Evolutionary conservation across 257 asterid species (phyloP).

Genomic region (Forsythia viridissima): DNA sequence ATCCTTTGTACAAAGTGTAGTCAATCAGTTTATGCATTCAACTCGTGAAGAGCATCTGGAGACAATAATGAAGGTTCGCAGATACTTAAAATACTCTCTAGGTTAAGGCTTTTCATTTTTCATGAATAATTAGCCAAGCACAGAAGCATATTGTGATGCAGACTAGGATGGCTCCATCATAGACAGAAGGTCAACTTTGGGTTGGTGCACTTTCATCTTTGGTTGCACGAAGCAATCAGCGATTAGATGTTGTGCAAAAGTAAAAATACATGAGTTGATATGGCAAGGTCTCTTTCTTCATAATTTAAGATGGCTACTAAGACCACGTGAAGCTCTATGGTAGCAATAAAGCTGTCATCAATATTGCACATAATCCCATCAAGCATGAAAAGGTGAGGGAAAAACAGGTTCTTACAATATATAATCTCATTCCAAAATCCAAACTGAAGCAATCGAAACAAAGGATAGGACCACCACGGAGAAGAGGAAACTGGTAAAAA

Average conservation of each 20-base stretch:
- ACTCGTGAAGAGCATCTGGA: background rate
- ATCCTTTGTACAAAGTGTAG: background rate
- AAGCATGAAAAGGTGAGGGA: background rate
- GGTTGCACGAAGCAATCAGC: background rate
- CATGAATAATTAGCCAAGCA: background rate
- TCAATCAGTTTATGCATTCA: background rate
- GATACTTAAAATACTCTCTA: background rate
- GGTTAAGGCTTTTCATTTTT: background rate
- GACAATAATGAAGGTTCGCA: background rate
- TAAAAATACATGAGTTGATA: background rate
- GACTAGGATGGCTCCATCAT: background rate
- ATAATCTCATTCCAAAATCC: background rate
- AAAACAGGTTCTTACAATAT: slow-evolving; percentile 1
- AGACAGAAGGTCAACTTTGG: background rate
- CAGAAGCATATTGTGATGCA: background rate
- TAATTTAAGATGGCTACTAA: background rate
- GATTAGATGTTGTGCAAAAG: background rate
- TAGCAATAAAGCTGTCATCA: background rate
- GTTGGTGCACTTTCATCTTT: background rate
- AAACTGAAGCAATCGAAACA: background rate
- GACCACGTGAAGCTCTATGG: background rate
- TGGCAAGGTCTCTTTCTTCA: background rate
- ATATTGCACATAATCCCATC: background rate
- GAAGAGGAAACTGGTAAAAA: background rate
- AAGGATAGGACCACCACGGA: background rate